A percentile compares a stretch with the other conserved stretches of the same genome.
Evolutionary conservation across 2,329 filamentous ascomycete species (phyloP).

Genomic region (Aureobasidium uvarum): DNA sequence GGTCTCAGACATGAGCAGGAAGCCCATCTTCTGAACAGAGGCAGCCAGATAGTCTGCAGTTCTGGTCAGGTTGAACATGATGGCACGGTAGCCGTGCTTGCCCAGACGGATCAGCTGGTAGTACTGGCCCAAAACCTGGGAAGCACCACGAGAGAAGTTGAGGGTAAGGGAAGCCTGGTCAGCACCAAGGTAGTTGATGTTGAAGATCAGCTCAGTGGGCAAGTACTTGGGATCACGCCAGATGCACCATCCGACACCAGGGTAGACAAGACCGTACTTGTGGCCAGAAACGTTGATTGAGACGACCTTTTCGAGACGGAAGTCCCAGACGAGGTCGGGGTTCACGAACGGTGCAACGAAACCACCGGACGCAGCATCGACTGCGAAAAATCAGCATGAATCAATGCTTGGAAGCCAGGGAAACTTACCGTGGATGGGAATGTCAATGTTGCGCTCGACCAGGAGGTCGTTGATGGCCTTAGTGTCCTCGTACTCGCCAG

Average conservation of each 20-base stretch:
- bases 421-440: conserved; percentile 66
- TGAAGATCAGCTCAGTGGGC: conserved; percentile 92
- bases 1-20: conserved; percentile 82
- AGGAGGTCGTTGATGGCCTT: conserved; percentile 89
- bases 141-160: conserved; percentile 95
- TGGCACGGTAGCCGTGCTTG: conserved; percentile 84
- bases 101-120: conserved; percentile 95
- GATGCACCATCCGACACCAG: conserved; percentile 90
- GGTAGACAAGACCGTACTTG: conserved; percentile 80
- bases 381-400: conserved; percentile 38
- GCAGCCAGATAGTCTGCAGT: conserved; percentile 83
- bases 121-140: conserved; percentile 94
- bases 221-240: conserved; percentile 83
- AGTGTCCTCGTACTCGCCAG: conserved; percentile 91
- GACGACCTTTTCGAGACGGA: conserved; percentile 81
- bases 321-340: conserved; percentile 85
- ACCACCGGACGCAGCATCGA: conserved; percentile 87
- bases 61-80: conserved; percentile 91
- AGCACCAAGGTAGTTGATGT: conserved; percentile 97
- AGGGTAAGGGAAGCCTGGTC: conserved; percentile 95
- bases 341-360: conserved; percentile 92
- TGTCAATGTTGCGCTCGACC: conserved; percentile 69
- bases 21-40: conserved; percentile 70
- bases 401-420: background rate
- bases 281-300: conserved; percentile 95